These are phyloP conservation scores for Trametes maxima DNA, from an alignment of 768 basidiomycete species.

Conservation along the genomic window DNA sequence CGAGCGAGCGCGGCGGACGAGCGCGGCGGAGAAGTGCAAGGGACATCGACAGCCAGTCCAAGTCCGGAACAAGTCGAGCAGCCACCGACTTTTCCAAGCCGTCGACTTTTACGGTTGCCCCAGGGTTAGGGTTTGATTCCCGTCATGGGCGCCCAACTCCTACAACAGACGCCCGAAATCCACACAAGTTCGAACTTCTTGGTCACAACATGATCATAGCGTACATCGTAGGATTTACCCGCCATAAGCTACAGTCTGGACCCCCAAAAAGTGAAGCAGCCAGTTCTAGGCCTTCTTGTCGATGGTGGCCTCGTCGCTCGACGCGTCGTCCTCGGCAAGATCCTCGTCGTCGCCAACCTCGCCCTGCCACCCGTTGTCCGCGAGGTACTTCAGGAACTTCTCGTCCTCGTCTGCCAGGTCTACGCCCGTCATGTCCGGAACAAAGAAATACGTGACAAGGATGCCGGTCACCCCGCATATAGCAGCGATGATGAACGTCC, in stretches of 20 bases:
- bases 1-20: constrained; percentile 11
- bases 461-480: constrained; percentile 66
- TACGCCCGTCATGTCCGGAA: constrained; percentile 66
- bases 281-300: constrained; percentile 21
- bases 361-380: constrained; percentile 67
- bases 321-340: constrained; percentile 15
- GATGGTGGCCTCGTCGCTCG: constrained; percentile 18
- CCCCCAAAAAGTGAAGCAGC: neutral
- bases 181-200: neutral
- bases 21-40: constrained; percentile 17
- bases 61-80: constrained; percentile 1
- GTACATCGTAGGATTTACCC: neutral
- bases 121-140: neutral
- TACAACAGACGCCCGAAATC: neutral
- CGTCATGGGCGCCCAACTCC: neutral
- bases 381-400: constrained; percentile 60
- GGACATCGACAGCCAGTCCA: constrained; percentile 19
- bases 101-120: neutral
- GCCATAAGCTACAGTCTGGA: neutral
- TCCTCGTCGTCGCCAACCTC: constrained; percentile 59
- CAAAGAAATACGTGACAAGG: constrained; percentile 66
- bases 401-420: constrained; percentile 69
- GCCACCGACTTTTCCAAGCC: neutral
- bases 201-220: neutral
- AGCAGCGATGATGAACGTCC: constrained; percentile 72